Evolutionary conservation across 768 basidiomycete species (phyloP), one percentile per base, ranked within the genome.

Genomic region (Lentinula guzmanii): DNA sequence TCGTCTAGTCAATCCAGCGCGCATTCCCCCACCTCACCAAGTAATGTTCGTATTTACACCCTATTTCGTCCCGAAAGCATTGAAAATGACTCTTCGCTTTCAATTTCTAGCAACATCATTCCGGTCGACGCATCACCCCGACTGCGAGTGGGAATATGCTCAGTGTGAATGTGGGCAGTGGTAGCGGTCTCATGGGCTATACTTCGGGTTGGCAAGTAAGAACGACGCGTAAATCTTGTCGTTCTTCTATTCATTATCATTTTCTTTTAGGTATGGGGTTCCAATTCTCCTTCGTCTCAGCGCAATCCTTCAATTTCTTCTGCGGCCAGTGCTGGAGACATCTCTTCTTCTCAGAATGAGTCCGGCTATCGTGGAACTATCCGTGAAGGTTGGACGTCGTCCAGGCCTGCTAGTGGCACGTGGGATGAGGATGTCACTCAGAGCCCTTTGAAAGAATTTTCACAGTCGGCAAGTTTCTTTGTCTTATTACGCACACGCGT

Each of bases 121-220:
- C 75, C 4, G 78, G 83, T 66, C 76, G 80, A 65, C 85, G 79
- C 66, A 69, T 81, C 62, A 73, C 77, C 11, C 72, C 78, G 21
- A 68, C 75, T 43, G 61, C 75, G 34, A 66, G 79, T 10, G 70
- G 70, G 37, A 83, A 79, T 64, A 80, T 86, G 75, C 81, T 86
- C 66, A 79, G 77, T 45, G 78, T 82, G 21, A 79, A 78, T 11
- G 78, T 85, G 70, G 72, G 77, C 50, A 73, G 79, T n/a, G 68
- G 77, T 1, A 77, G 70, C 33, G 72, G 77, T 13, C 74, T 85
- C 60, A 85, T 86, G 68, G 70, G 74, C 34, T 76, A 86, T 60
- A 83, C 80, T 70, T 75, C 84, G 54, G 83, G 86, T 48, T 89
- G 88, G 87, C 86, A 88, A 82, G 88, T 83, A 60, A 52, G 81